Evolutionary conservation across 2,329 filamentous ascomycete species (phyloP), one percentile per base, ranked within the genome.

Genomic region (Colletotrichum ledebouriae): DNA sequence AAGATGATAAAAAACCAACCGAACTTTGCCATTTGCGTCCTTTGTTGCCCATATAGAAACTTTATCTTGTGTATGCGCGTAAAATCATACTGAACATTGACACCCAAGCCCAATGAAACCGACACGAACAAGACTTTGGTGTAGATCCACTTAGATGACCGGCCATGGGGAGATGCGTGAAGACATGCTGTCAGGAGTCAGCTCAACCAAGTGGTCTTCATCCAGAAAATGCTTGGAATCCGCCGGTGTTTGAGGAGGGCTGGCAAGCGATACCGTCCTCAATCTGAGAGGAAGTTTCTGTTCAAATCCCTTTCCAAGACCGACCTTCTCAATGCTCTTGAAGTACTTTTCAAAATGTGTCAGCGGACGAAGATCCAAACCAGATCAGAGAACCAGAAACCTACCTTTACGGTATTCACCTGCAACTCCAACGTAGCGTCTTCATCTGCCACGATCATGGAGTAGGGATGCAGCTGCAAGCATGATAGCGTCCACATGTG

Each of bases 401-500:
- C 55, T 72, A 79, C 78, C 77, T 86, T 86, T 70, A 90, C 89
- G 0, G 88, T 90, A 80, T 90, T 90, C 55, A 90, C 88, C 73
- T 87, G 86, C 69, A 90, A 77, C 75, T 90, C 88, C 29, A 89
- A 78, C 0, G 88, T 90, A 6, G 89, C 88, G 73, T 93, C 91
- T 71, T 93, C 90, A 75, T 94, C 92, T 60, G 90, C 91, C 15
- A 93, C 90, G 57, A 94, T 87, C 82, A 94, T 86, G 57, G 90
- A 89, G 73, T 92, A 89, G 1, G 87, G 89, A 76, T 94, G 92
- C 74, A 93, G 79, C 78, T 94, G 92, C 70, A 94, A 81, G 61
- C 87, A 87, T 1, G 90, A 93, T 2, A 94, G 84, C 0, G 92
- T 94, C 90, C 91, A 94, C 90, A 93, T 92, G 79, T 94, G 91